Evolutionary conservation across 2,329 filamentous ascomycete species (phyloP).

Genomic region (Scedosporium minutisporum): DNA sequence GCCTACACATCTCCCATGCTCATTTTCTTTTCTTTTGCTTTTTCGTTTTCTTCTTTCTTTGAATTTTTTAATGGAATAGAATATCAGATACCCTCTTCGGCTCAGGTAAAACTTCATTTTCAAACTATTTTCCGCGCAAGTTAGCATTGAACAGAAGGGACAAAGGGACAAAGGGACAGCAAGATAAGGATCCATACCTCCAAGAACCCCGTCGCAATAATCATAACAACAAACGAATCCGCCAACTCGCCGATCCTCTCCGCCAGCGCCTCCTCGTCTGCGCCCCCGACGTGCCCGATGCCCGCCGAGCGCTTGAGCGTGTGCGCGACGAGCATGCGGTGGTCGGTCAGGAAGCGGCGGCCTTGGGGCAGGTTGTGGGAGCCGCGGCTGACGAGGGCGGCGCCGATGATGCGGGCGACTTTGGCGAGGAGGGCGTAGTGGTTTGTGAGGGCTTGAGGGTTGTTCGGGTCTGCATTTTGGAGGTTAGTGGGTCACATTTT

Average conservation of each 20-base stretch:
- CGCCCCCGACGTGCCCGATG: conserved; percentile 43
- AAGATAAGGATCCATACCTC: conserved; percentile 48
- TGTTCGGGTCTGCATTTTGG: conserved; percentile 43
- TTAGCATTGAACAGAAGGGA: not conserved
- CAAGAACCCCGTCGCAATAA: conserved; percentile 73
- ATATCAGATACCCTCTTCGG: conserved; percentile 21
- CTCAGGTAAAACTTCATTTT: conserved; percentile 27
- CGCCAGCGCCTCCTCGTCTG: conserved; percentile 33
- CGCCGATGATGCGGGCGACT: conserved; percentile 71
- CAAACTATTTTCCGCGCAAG: conserved; percentile 22
- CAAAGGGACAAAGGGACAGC: not conserved
- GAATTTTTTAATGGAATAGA: conserved; percentile 28
- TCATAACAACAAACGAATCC: conserved; percentile 74
- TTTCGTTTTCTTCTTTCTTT: not conserved
- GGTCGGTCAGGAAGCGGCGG: conserved; percentile 69
- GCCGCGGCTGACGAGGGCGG: conserved; percentile 72
- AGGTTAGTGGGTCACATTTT: conserved; percentile 12
- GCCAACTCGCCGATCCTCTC: conserved; percentile 66
- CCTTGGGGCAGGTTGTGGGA: conserved; percentile 75
- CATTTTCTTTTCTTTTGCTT: not conserved
- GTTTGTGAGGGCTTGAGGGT: conserved; percentile 60
- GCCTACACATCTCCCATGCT: not conserved
- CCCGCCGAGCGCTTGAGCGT: conserved; percentile 84
- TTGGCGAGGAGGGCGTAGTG: conserved; percentile 79
- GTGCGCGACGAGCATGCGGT: conserved; percentile 74